Evolutionary conservation across 306 rosid genomes (phyloP).

Genomic region (Malus fusca): DNA sequence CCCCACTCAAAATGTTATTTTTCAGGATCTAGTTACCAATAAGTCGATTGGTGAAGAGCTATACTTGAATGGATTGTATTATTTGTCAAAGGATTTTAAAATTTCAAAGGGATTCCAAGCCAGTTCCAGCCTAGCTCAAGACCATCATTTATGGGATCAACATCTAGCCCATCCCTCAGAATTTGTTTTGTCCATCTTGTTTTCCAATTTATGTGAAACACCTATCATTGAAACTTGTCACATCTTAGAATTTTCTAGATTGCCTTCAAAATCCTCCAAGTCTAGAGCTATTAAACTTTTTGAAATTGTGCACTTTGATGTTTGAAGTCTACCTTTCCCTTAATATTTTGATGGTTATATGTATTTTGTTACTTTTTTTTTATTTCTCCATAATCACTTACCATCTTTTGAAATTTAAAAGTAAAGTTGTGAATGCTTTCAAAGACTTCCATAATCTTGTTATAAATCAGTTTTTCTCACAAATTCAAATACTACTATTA

Average conservation of each 20-base stretch:
- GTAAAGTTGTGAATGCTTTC: neutral
- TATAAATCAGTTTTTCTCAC: neutral
- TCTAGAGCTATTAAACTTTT: neutral
- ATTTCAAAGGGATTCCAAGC: neutral
- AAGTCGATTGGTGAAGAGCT: neutral
- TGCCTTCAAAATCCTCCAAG: neutral
- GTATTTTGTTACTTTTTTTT: neutral
- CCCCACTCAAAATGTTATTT: neutral
- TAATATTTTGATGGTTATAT: neutral
- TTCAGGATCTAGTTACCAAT: neutral
- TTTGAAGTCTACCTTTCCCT: neutral
- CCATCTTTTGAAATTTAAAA: too few species aligned
- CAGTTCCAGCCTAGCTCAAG: neutral
- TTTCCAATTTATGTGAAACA: neutral
- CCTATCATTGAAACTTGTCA: neutral
- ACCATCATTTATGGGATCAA: neutral
- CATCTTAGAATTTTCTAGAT: too few species aligned
- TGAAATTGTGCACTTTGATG: neutral
- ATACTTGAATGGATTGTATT: neutral
- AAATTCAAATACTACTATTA: neutral
- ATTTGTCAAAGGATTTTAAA: too few species aligned
- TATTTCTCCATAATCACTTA: neutral
- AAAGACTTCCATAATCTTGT: too few species aligned
- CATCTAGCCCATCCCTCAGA: neutral
- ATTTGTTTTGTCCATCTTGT: neutral